These are phyloP conservation scores for Streptanthus diversifolius DNA, from an alignment of 345 rosid genomes.

Conservation along the genomic window DNA sequence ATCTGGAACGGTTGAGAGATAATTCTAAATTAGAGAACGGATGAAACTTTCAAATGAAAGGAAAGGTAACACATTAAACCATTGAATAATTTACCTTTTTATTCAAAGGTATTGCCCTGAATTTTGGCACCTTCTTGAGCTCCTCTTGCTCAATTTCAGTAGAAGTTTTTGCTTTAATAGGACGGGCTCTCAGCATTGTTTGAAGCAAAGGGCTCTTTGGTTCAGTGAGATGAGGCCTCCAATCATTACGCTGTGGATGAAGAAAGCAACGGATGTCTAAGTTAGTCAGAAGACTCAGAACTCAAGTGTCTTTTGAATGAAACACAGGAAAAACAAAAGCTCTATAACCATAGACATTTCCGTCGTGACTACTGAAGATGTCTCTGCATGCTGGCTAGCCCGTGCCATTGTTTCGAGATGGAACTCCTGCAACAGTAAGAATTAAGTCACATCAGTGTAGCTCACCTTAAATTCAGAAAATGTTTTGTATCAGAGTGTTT, in stretches of 20 bases:
- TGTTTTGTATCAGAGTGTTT: background rate
- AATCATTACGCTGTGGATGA: conserved; percentile 34
- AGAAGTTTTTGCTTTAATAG: conserved; percentile 32
- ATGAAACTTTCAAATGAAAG: background rate
- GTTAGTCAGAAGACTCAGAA: background rate
- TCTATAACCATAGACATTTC: background rate
- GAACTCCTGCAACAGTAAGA: background rate
- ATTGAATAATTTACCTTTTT: conserved; percentile 50
- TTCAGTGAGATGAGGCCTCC: conserved; percentile 63
- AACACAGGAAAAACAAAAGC: background rate
- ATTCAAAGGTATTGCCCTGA: conserved; percentile 83
- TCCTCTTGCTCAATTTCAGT: conserved; percentile 72
- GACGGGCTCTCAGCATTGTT: conserved; percentile 4
- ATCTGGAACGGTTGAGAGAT: conserved; percentile 26
- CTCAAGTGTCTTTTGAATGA: background rate
- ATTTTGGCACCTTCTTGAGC: conserved; percentile 71
- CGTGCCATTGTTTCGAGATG: background rate
- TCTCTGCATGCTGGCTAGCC: background rate
- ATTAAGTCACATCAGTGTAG: background rate
- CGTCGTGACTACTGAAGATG: background rate
- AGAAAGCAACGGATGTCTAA: background rate
- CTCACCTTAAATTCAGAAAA: background rate
- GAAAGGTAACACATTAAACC: background rate
- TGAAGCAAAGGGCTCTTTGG: conserved; percentile 66
- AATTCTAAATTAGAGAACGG: background rate